Evolutionary conservation across 2,329 filamentous ascomycete genomes (phyloP), one percentile per base, ranked within the genome.

Genomic region (Colletotrichum sp.): DNA sequence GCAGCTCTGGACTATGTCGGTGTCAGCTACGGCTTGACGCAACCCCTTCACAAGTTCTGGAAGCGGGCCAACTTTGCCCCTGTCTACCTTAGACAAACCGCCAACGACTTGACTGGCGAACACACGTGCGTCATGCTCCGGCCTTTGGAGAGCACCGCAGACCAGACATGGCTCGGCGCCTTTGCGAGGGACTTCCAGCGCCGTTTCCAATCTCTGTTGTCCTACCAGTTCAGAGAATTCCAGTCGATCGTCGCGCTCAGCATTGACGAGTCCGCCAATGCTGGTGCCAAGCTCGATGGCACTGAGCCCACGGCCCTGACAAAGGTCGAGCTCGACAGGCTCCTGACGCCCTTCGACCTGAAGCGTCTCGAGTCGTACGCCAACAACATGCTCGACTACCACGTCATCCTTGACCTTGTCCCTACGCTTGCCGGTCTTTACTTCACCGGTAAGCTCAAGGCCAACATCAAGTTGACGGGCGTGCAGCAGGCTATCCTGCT

Each of bases 91-190:
- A 92, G 97, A 39, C 97, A 99, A 87, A 99, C 97, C 4, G 90
- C 97, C 67, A 99, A 98, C 82, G 97, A 98, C 73, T 89, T 99
- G 61, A 99, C 97, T 0, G 97, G 97, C 71, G 97, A 99, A 85
- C 97, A 99, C 83, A 98, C 97, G 0, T 98, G 96, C 82, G 96
- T 99, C 32, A 99, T 99, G 97, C 90, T 99, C 65, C 92, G 95
- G 73, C 94, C 96, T 3, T 89, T 99, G 8, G 89, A 91, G 75
- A 88, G 85, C 68, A 89, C 88, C 70, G 93, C 92, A 56, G 95
- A 98, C 79, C 88, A 88, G 72, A 92, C 91, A 80, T 98, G 97
- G 97, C 92, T 98, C 0, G 95, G 95, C 18, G 95, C 96, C 4
- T 99, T 97, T 82, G 91, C 96, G 6, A 92, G 94, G 77, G 97